Evolutionary conservation across 139 green algal species (phyloP).

Genomic region (Picocystis salinarum): DNA sequence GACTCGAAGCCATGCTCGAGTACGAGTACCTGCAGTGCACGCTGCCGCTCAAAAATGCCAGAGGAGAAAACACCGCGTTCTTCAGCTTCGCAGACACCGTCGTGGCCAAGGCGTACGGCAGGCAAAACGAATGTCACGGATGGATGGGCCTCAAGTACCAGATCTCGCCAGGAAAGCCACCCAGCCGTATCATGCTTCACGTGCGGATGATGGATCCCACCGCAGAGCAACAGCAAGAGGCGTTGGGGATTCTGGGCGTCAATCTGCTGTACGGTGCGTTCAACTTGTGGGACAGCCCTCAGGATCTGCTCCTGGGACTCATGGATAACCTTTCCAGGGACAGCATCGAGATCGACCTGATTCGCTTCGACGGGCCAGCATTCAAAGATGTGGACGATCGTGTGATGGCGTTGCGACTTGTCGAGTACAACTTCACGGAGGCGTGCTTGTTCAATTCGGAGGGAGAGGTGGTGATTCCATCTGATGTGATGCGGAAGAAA

Average conservation of each 20-base stretch:
- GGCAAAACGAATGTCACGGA: constrained; percentile 32
- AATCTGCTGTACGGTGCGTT: constrained; percentile 26
- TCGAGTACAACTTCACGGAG: constrained; percentile 22
- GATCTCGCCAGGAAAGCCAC: neutral
- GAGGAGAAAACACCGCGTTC: constrained; percentile 20
- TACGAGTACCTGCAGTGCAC: constrained; percentile 28
- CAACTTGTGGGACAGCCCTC: constrained; percentile 6
- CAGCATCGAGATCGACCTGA: constrained; percentile 21
- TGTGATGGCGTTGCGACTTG: constrained; percentile 16
- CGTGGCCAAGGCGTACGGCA: constrained; percentile 14
- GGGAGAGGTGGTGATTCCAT: constrained; percentile 10
- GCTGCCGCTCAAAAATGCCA: constrained; percentile 19
- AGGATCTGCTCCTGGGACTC: neutral
- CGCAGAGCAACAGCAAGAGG: constrained; percentile 24
- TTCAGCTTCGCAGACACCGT: constrained; percentile 36
- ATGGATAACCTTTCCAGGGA: constrained; percentile 14
- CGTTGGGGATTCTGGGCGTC: constrained; percentile 25
- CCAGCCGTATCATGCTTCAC: constrained; percentile 22
- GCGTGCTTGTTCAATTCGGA: constrained; percentile 19
- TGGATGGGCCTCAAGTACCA: constrained; percentile 36
- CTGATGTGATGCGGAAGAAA: constrained; percentile 19
- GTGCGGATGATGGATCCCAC: constrained; percentile 26
- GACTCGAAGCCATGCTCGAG: constrained; percentile 30
- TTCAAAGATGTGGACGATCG: constrained; percentile 20
- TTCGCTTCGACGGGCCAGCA: constrained; percentile 17